These are phyloP conservation scores for Penicillium sp. DNA, from an alignment of 2,329 filamentous ascomycete genomes.

Conservation along the genomic window DNA sequence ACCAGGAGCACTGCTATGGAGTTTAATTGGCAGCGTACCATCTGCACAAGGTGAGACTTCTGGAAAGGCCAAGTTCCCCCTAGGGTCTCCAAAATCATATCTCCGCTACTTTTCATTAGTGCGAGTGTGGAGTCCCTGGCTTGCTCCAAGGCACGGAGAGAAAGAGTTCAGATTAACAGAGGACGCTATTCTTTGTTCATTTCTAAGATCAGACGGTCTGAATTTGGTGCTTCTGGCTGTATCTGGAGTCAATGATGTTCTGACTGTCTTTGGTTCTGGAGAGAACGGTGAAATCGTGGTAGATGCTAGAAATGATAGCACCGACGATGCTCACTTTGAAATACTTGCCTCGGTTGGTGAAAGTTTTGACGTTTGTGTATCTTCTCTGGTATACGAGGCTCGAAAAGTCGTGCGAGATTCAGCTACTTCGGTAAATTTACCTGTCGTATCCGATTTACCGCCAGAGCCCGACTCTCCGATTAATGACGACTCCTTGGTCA, in stretches of 20 bases:
- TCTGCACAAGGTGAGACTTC: slow-evolving; percentile 55
- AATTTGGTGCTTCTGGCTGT: slow-evolving; percentile 75
- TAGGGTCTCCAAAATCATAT: slow-evolving; percentile 63
- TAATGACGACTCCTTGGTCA: slow-evolving; percentile 39
- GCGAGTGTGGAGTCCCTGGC: slow-evolving; percentile 76
- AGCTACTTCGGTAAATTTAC: slow-evolving; percentile 14
- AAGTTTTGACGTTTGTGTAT: slow-evolving; percentile 70
- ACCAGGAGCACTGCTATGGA: slow-evolving; percentile 39
- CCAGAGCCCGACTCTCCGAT: slow-evolving; percentile 27
- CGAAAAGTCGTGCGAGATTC: slow-evolving; percentile 55
- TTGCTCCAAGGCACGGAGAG: slow-evolving; percentile 81
- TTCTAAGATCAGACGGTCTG: slow-evolving; percentile 66
- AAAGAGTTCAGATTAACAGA: slow-evolving; percentile 65
- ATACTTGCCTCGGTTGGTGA: slow-evolving; percentile 69
- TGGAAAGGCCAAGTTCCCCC: slow-evolving; percentile 50
- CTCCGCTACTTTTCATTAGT: slow-evolving; percentile 79
- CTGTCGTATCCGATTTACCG: slow-evolving; percentile 16
- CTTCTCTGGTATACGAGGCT: slow-evolving; percentile 84
- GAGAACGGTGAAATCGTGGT: slow-evolving; percentile 63
- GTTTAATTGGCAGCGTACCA: slow-evolving; percentile 55
- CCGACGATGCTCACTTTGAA: slow-evolving; percentile 51
- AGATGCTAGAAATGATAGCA: slow-evolving; percentile 67
- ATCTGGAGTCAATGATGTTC: slow-evolving; percentile 67
- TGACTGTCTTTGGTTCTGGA: slow-evolving; percentile 65
- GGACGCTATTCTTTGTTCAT: slow-evolving; percentile 73